Evolutionary conservation across 2,329 filamentous ascomycete species (phyloP), one percentile per base, ranked within the genome.

Genomic region (Trichoderma pleuroti): DNA sequence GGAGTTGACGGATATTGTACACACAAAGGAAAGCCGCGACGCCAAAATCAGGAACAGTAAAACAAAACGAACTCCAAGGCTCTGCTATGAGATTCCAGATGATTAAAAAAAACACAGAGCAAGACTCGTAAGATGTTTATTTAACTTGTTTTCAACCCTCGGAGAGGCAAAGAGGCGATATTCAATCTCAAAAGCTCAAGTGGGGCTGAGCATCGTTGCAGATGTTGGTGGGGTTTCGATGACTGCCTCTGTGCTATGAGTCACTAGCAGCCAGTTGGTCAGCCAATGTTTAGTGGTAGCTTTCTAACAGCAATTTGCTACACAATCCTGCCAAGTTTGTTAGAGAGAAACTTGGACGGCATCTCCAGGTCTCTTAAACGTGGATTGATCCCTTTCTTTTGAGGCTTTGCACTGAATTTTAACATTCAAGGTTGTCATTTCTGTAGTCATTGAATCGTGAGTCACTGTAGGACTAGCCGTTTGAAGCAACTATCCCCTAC

Each of bases 171-270:
- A 61, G 56, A 68, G 65, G 56, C 52, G 54, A 67, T 24, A 30
- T 49, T 32, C 3, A 42, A 67, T 18, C 21, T 34, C 12, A 5
- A 28, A 67, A 49, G 64, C 52, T 67, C 34, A 32, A 26, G 64
- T 67, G 64, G 64, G 64, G 64, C 64, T 49, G 36, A 49, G 54
- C 34, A 60, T 36, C 32, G 57, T 36, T 42, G 26, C n/a, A 32
- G 28, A 39, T 10, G 52, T 52, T 65, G 28, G 62, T 65, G 62
- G 62, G 30, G 62, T 36, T 36, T 42, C 34, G 9, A 56, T 61
- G 30, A 61, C 65, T 52, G 65, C 56, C 16, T 28, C 39, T 59
- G 46, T 42, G n/a, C n/a, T 49, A 32, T 68, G 65, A 68, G 65
- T 68, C 65, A 68, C 65, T 42, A 8, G 24, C 12, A 28, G 32